Evolutionary conservation across 2,329 filamentous ascomycete species (phyloP), one percentile per base, ranked within the genome.

Genomic region (Simplicillium sp.): DNA sequence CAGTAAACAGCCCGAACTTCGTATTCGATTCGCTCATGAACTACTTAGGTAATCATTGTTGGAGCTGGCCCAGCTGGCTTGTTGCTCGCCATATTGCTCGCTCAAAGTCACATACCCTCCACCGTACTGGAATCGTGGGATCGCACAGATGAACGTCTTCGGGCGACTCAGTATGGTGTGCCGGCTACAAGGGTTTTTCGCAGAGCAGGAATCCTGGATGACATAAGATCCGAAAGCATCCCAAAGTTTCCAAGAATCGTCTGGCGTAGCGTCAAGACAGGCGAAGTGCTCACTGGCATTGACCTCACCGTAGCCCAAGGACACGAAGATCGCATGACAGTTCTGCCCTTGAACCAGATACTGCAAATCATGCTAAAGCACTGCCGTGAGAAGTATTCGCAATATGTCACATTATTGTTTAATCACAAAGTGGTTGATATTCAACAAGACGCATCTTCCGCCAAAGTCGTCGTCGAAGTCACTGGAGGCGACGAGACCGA

Each of bases 81-180:
- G 32, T 34, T 53, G 15, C 42, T 52, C 4, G 43, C 48, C 14
- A 43, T 54, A 13, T 40, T 54, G 31, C 43, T 54, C 8, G 47
- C 47, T 3, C 47, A 50, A 36, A 44, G 46, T 17, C 41, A 48
- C 25, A 54, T 58, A 32, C 31, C 43, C 6, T 54, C 54, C 16
- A 50, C 48, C 2, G 43, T 60, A 4, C 41, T 59, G 17, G 56
- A 58, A 33, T 49, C 51, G 39, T 49, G 52, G 13, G 39, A 39
- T 11, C 35, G 41, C 2, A 47, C 58, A 16, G 55, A 60, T 42
- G 51, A 44, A 5, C 53, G 56, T 36, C 54, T 56, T 8, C 52
- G 56, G 20, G 58, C 58, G 4, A 54, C 48, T 36, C 52, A 57
- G 45, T 59, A 60, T 44, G 53, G 45, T 8, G 45, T 47, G 29